A percentile compares a stretch with the other conserved stretches of the same genome.
Conservation (phyloP, 2,329 filamentous ascomycete genomes). For the Bretziella fagacearum region DNA sequence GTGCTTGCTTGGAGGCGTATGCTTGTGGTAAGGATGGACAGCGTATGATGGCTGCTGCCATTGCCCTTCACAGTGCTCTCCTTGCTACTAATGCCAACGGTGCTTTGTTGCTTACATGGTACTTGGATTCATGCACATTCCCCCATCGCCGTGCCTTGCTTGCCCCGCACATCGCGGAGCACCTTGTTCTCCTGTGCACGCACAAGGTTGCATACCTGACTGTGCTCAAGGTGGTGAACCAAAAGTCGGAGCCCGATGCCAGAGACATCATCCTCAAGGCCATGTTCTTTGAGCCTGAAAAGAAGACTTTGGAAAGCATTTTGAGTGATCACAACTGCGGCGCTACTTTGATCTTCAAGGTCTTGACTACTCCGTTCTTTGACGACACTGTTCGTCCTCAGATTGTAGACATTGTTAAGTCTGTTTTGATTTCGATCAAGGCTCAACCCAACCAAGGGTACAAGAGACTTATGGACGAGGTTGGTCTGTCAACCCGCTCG, state of each 20-base stretch:
- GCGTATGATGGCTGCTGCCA: constrained; percentile 79
- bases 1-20: constrained; percentile 90
- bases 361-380: constrained; percentile 91
- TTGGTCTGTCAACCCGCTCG: constrained; percentile 60
- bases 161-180: constrained; percentile 78
- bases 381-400: constrained; percentile 79
- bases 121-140: constrained; percentile 95
- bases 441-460: constrained; percentile 90
- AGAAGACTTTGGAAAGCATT: constrained; percentile 77
- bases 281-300: constrained; percentile 78
- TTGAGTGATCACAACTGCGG: constrained; percentile 82
- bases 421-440: constrained; percentile 75
- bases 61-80: constrained; percentile 92
- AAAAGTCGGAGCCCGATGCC: constrained; percentile 84
- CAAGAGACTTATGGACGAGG: constrained; percentile 97
- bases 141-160: constrained; percentile 79
- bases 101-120: constrained; percentile 87
- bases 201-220: constrained; percentile 98
- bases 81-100: constrained; percentile 93
- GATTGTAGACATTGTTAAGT: constrained; percentile 82
- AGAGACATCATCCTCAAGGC: constrained; percentile 79
- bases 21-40: constrained; percentile 92
- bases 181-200: constrained; percentile 87
- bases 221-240: constrained; percentile 95
- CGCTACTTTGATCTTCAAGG: constrained; percentile 94